Conservation (phyloP, 352 stramenopile genomes). For the Phytophthora boehmeriae region DNA sequence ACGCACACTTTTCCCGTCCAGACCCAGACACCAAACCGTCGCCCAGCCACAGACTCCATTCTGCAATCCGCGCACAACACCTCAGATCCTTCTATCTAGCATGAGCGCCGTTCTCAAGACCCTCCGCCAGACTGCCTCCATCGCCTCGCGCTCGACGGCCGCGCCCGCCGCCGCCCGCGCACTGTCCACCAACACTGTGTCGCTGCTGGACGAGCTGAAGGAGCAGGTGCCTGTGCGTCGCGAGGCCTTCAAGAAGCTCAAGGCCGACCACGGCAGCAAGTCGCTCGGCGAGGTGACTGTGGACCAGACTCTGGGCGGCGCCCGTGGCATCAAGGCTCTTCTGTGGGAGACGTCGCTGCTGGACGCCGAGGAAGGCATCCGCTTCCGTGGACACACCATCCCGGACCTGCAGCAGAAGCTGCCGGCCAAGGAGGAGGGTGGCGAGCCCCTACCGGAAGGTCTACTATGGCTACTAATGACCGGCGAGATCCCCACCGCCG, state of each 20-base stretch:
- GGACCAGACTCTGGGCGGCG: conserved; percentile 97
- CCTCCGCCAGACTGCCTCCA: conserved; percentile 53
- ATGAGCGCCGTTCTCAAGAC: conserved; percentile 81
- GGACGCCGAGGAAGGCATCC: conserved; percentile 97
- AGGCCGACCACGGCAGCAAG: conserved; percentile 93
- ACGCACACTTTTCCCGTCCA: background rate
- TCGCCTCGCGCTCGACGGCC: conserved; percentile 40
- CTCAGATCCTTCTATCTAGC: conserved; percentile 4
- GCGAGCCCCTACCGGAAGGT: conserved; percentile 97
- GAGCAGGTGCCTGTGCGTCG: conserved; percentile 92
- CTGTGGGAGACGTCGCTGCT: conserved; percentile 98
- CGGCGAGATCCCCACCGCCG: conserved; percentile 96
- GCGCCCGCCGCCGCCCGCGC: conserved; percentile 46
- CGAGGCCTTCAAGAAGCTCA: conserved; percentile 94
- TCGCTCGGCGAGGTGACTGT: conserved; percentile 94
- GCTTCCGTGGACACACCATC: conserved; percentile 99
- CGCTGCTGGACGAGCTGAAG: conserved; percentile 85
- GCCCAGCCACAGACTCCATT: conserved; percentile 37
- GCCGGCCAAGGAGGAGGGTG: conserved; percentile 90
- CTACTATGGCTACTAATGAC: conserved; percentile 98
- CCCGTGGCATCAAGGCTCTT: conserved; percentile 98
- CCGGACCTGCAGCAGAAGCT: conserved; percentile 97
- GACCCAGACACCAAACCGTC: conserved; percentile 14
- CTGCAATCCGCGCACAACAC: conserved; percentile 34
- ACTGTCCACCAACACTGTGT: conserved; percentile 72